A percentile compares a stretch with the other conserved stretches of the same genome.
Conservation (phyloP, 805 yeast genomes). For the Starmerella bombicola region DNA sequence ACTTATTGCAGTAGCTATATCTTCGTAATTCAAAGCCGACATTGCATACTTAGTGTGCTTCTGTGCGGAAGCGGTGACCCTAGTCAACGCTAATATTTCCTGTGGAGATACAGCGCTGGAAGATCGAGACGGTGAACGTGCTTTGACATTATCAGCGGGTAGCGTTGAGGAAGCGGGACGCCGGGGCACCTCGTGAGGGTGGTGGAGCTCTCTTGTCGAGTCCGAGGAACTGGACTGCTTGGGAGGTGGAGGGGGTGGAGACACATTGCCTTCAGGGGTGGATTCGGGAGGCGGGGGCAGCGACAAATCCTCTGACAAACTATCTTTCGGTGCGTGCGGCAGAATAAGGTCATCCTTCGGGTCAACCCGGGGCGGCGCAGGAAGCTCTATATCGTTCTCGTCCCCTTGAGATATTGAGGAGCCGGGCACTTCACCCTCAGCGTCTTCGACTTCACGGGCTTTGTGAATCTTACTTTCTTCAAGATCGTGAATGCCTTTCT, state of each 20-base stretch:
- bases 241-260: conserved; percentile 4
- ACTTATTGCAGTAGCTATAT: conserved; percentile 46
- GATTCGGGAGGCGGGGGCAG: conserved; percentile 17
- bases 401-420: not conserved
- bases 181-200: not conserved
- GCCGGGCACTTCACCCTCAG: not conserved
- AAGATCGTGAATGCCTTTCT: not conserved
- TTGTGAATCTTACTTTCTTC: not conserved
- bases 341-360: conserved; percentile 2
- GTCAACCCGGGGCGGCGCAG: conserved; percentile 5
- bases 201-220: not conserved
- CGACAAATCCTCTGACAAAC: conserved; percentile 6
- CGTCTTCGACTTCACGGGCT: not conserved
- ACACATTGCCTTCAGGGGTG: conserved; percentile 14
- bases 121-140: not conserved
- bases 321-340: conserved; percentile 11
- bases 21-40: conserved; percentile 62
- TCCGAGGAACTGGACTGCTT: not conserved
- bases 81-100: conserved; percentile 29
- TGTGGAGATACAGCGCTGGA: not conserved
- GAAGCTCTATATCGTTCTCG: not conserved
- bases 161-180: not conserved
- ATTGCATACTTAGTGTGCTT: conserved; percentile 62
- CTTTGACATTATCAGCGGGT: not conserved
- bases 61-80: conserved; percentile 35